Evolutionary conservation across 202 grass and related monocot genomes (phyloP).

Genomic region (Hordeum pubiflorum): DNA sequence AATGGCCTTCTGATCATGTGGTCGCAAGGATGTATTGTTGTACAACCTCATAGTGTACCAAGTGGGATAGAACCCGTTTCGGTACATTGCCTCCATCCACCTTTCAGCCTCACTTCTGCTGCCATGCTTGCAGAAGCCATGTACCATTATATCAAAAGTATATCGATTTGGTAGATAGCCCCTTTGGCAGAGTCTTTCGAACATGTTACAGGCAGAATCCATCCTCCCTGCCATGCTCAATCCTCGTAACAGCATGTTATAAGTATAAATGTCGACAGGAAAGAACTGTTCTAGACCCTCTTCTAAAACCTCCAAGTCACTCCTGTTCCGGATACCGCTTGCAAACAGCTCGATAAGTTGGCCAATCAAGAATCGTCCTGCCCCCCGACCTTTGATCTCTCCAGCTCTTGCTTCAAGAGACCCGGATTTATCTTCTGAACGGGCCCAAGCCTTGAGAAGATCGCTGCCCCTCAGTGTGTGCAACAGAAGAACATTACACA

Average conservation of each 20-base stretch:
- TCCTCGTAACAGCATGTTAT: conserved; percentile 84
- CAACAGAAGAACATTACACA: conserved; percentile 84
- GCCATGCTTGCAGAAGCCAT: conserved; percentile 73
- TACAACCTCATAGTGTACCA: conserved; percentile 69
- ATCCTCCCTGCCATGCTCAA: conserved; percentile 64
- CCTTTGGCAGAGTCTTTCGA: conserved; percentile 57
- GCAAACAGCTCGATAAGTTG: conserved; percentile 69
- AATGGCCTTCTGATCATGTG: conserved; percentile 32
- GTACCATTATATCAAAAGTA: conserved; percentile 83
- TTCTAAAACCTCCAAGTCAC: conserved; percentile 56
- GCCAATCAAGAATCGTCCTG: conserved; percentile 53
- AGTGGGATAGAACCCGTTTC: conserved; percentile 70
- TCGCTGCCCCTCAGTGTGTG: conserved; percentile 53
- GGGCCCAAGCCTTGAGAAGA: conserved; percentile 55
- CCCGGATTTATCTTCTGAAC: conserved; percentile 34
- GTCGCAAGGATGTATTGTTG: conserved; percentile 27
- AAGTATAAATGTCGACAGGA: conserved; percentile 83
- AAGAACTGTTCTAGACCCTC: conserved; percentile 75
- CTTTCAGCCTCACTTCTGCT: conserved; percentile 70
- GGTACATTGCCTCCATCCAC: conserved; percentile 73
- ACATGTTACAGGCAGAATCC: conserved; percentile 71
- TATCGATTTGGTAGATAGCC: conserved; percentile 78
- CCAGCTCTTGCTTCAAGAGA: conserved; percentile 21
- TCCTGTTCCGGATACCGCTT: conserved; percentile 51
- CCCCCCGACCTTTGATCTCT: conserved; percentile 33